Percentiles rank a stretch among this genome's conserved stretches.
These are phyloP conservation scores for Tillandsia leiboldiana DNA, from an alignment of 176 grass and related monocot genomes.

Conservation along the genomic window DNA sequence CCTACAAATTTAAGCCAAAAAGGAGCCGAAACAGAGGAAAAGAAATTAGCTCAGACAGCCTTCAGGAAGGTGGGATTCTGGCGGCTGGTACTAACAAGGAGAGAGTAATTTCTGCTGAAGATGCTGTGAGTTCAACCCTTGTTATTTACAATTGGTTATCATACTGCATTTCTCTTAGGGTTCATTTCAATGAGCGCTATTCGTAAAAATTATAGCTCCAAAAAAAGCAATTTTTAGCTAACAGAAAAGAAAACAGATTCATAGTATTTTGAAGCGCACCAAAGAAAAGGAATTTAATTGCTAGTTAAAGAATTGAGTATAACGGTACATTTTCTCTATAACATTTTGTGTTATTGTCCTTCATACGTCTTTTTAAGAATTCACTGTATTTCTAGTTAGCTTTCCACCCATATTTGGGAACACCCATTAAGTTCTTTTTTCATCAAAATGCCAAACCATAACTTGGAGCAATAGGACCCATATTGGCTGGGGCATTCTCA, in stretches of 20 bases:
- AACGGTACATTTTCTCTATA: too few relatives aligned
- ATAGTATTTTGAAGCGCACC: too few relatives aligned
- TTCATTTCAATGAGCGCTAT: neutral
- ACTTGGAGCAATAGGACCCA: too few relatives aligned
- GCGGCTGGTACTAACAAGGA: slow-evolving; percentile 65
- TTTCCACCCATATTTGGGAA: too few relatives aligned
- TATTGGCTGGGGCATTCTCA: too few relatives aligned
- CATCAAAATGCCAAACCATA: too few relatives aligned
- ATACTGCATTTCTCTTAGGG: neutral
- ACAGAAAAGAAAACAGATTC: too few relatives aligned
- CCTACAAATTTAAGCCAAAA: slow-evolving; percentile 70
- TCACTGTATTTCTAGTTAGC: too few relatives aligned
- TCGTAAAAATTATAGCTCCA: neutral
- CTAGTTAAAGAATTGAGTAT: too few relatives aligned
- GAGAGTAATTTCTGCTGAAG: slow-evolving; percentile 62
- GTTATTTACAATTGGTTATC: slow-evolving; percentile 4
- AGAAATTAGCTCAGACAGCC: slow-evolving; percentile 28
- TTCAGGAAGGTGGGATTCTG: slow-evolving; percentile 42
- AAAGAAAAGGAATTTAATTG: too few relatives aligned
- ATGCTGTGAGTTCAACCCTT: slow-evolving; percentile 36
- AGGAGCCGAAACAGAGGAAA: slow-evolving; percentile 22
- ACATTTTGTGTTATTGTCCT: slow-evolving; percentile 19
- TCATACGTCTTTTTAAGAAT: neutral
- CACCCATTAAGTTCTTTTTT: too few relatives aligned
- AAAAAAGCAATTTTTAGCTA: too few relatives aligned